Evolutionary conservation across 2,329 filamentous ascomycete species (phyloP).

Genomic region (Xylaria sp.): DNA sequence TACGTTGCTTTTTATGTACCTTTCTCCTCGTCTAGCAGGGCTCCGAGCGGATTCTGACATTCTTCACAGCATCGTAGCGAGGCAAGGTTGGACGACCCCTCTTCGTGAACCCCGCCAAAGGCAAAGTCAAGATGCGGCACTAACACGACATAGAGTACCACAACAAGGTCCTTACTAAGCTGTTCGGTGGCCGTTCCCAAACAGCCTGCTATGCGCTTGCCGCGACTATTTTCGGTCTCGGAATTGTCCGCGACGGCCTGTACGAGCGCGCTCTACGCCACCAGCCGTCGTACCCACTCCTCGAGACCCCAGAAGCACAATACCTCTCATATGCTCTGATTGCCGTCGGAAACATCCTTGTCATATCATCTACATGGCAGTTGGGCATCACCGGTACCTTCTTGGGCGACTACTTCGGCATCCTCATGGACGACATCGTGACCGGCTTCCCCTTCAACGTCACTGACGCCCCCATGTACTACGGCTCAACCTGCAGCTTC

Average conservation of each 20-base stretch:
- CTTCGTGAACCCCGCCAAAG: slow-evolving; percentile 34
- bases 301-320: slow-evolving; percentile 68
- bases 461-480: slow-evolving; percentile 93
- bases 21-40: background rate
- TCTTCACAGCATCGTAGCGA: slow-evolving; percentile 76
- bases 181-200: slow-evolving; percentile 81
- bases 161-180: slow-evolving; percentile 86
- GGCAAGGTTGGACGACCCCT: slow-evolving; percentile 69
- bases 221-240: slow-evolving; percentile 87
- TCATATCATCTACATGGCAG: slow-evolving; percentile 88
- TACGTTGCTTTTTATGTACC: slow-evolving; percentile 61
- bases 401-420: slow-evolving; percentile 97
- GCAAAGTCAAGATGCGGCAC: slow-evolving; percentile 2
- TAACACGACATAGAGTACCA: slow-evolving; percentile 76
- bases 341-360: slow-evolving; percentile 80
- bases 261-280: slow-evolving; percentile 85
- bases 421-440: slow-evolving; percentile 94
- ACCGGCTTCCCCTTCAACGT: slow-evolving; percentile 97
- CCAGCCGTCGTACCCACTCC: slow-evolving; percentile 78
- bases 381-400: slow-evolving; percentile 96
- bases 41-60: slow-evolving; percentile 25
- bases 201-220: slow-evolving; percentile 91
- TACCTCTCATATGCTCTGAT: slow-evolving; percentile 78
- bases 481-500: slow-evolving; percentile 92
- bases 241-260: slow-evolving; percentile 85